phyloP scores from a whole-genome alignment of 2,329 filamentous ascomycete genomes.

The Sclerotinia minor region DNA sequence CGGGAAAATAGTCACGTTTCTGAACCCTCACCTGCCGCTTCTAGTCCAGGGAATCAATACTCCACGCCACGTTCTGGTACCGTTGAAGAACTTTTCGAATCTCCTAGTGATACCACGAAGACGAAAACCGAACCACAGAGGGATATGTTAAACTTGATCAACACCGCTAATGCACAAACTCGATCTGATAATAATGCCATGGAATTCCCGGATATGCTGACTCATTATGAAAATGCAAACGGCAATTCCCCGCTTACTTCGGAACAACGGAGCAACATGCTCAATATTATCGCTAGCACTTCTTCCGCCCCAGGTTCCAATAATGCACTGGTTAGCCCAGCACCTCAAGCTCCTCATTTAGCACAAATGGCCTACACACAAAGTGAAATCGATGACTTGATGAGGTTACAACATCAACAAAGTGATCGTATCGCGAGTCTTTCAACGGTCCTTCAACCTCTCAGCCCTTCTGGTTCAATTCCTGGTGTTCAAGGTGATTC shows the following conservation, averaged over 20 bases:
- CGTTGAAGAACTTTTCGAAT: slow-evolving; percentile 62
- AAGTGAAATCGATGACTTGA: slow-evolving; percentile 74
- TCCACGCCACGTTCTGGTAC: slow-evolving; percentile 48
- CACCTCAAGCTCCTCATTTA: slow-evolving; percentile 49
- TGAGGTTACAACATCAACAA: slow-evolving; percentile 77
- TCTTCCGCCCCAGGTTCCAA: slow-evolving; percentile 36
- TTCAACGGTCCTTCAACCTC: slow-evolving; percentile 70
- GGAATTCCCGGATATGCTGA: slow-evolving; percentile 55
- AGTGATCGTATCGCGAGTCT: slow-evolving; percentile 74
- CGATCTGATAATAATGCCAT: slow-evolving; percentile 42
- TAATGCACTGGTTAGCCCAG: slow-evolving; percentile 40
- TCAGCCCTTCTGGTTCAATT: slow-evolving; percentile 77
- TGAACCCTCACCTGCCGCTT: slow-evolving; percentile 35
- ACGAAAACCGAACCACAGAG: slow-evolving; percentile 60
- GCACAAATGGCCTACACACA: slow-evolving; percentile 67
- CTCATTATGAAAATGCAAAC: slow-evolving; percentile 45
- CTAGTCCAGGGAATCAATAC: slow-evolving; percentile 39
- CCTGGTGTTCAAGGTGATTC: slow-evolving; percentile 60
- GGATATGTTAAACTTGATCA: slow-evolving; percentile 65
- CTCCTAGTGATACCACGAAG: slow-evolving; percentile 49
- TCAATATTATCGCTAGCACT: slow-evolving; percentile 57
- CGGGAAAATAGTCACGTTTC: slow-evolving; percentile 10
- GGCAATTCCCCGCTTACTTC: slow-evolving; percentile 56
- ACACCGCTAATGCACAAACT: slow-evolving; percentile 60
- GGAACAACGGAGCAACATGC: slow-evolving; percentile 59